These are phyloP conservation scores for Saccharum officinarum DNA, from an alignment of 176 grass and related monocot genomes.

Conservation along the genomic window DNA sequence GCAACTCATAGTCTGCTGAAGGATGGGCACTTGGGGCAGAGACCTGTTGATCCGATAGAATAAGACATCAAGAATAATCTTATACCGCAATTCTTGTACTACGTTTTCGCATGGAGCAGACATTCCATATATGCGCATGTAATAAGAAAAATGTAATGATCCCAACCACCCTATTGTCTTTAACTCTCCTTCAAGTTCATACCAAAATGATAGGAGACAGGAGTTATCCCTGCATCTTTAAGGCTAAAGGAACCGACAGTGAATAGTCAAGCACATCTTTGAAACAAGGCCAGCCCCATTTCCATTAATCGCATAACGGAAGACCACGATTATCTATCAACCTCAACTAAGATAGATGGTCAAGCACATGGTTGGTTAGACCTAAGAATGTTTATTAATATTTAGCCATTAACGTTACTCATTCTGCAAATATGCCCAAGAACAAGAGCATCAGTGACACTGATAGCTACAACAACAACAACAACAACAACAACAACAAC, in stretches of 20 bases:
- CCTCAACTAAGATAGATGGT: background rate
- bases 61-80: slow-evolving; percentile 11
- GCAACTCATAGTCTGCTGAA: slow-evolving; percentile 1
- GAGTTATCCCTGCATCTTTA: slow-evolving; percentile 37
- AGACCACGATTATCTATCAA: background rate
- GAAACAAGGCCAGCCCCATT: background rate
- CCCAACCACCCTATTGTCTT: slow-evolving; percentile 16
- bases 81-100: slow-evolving; percentile 5
- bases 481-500: too few relatives aligned
- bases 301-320: background rate
- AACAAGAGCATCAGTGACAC: background rate
- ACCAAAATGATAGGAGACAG: slow-evolving; percentile 39
- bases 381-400: background rate
- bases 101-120: background rate
- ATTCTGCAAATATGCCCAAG: slow-evolving; percentile 11
- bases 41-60: slow-evolving; percentile 22
- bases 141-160: slow-evolving; percentile 19
- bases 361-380: background rate
- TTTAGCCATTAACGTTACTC: slow-evolving; percentile 1
- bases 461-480: background rate
- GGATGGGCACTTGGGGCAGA: slow-evolving; percentile 1
- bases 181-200: slow-evolving; percentile 26
- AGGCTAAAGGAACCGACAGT: background rate
- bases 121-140: slow-evolving; percentile 19
- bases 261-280: background rate